A percentile compares a stretch with the other conserved stretches of the same genome.
These are phyloP conservation scores for Magnolia kwangsiensis DNA, from an alignment of 164 flowering plant species.

Conservation along the genomic window DNA sequence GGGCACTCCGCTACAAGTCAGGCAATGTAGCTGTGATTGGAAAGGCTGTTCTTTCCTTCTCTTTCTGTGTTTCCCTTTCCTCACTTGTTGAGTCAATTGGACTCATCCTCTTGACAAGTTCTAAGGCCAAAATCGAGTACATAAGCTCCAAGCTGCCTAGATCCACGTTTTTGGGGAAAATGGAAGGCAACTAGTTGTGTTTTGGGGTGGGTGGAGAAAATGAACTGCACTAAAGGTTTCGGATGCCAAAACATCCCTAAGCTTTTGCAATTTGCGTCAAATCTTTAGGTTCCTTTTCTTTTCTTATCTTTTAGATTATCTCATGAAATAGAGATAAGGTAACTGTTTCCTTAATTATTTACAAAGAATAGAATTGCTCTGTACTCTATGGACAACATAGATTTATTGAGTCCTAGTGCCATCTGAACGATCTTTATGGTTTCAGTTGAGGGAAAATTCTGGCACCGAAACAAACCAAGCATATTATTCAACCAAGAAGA, in stretches of 20 bases:
- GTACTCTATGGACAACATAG: neutral
- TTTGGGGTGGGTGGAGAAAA: no score
- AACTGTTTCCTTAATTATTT: neutral
- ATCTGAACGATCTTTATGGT: neutral
- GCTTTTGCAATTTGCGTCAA: no score
- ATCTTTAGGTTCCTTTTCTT: neutral
- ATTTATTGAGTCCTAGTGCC: neutral
- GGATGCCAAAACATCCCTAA: no score
- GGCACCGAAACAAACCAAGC: conserved; percentile 26
- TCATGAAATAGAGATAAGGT: neutral
- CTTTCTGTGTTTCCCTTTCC: neutral
- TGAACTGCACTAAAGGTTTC: no score
- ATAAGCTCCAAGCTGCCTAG: no score
- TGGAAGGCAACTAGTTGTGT: no score
- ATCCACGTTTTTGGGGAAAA: no score
- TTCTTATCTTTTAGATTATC: neutral
- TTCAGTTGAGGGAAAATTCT: conserved; percentile 37
- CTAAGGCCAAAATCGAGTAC: no score
- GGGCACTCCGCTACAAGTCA: neutral
- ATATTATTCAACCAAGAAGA: conserved; percentile 47
- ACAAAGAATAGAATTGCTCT: neutral
- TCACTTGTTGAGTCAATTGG: no score
- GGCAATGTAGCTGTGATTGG: neutral
- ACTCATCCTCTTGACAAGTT: no score
- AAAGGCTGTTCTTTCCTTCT: neutral